Evolutionary conservation across 1,284 basidiomycete genomes (phyloP).

Genomic region (Retiboletus flavoniger): DNA sequence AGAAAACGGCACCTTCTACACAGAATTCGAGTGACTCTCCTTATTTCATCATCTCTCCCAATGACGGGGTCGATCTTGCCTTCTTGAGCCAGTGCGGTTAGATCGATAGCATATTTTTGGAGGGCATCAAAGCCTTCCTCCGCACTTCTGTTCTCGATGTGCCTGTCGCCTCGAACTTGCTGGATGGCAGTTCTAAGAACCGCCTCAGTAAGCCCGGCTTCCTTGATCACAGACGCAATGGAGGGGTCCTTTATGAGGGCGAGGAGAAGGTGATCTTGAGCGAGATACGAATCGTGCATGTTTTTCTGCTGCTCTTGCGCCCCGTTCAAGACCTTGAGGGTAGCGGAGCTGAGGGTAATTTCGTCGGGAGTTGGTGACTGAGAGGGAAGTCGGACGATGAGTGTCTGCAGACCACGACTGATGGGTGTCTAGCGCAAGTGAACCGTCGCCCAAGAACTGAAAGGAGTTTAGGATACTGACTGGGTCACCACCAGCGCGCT

Average conservation of each 20-base stretch:
- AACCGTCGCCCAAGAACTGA: conserved; percentile 36
- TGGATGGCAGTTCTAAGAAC: conserved; percentile 79
- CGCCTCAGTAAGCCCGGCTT: conserved; percentile 69
- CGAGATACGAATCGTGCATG: conserved; percentile 92
- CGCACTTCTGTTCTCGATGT: conserved; percentile 79
- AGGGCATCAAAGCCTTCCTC: conserved; percentile 88
- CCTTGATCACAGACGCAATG: conserved; percentile 69
- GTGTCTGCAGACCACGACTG: conserved; percentile 64
- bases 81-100: conserved; percentile 84
- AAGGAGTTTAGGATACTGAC: conserved; percentile 35
- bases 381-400: conserved; percentile 74
- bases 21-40: conserved; percentile 66
- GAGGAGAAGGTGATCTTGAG: conserved; percentile 82
- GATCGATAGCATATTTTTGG: conserved; percentile 80
- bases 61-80: conserved; percentile 95
- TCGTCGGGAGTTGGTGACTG: conserved; percentile 87
- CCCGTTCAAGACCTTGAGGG: conserved; percentile 72
- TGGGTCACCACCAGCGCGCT: conserved; percentile 75
- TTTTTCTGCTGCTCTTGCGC: conserved; percentile 82
- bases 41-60: conserved; percentile 87
- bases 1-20: conserved; percentile 56
- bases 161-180: conserved; percentile 76
- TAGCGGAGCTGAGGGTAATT: conserved; percentile 58
- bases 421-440: conserved; percentile 45
- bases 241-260: conserved; percentile 67